Evolutionary conservation across 164 flowering plant species (phyloP), one percentile per base, ranked within the genome.

Genomic region (Aristolochia fimbriata): DNA sequence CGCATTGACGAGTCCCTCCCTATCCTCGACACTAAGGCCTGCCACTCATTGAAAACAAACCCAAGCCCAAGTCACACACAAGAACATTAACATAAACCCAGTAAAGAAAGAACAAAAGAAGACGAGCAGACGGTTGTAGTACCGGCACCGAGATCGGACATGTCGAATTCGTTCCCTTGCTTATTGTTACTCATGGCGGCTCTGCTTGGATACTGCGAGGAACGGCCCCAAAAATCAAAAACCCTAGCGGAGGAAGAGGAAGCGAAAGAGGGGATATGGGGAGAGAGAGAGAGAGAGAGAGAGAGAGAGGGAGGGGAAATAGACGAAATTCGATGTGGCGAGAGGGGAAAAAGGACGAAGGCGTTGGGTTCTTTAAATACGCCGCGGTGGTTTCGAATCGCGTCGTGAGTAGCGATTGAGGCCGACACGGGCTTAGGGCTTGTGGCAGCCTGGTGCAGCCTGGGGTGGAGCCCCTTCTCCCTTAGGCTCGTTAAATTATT

Each of bases 11-110:
- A 87, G 81, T 8, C 68, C 84, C 1, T 75, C 85, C 52, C 83
- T 72, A 51, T 77, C 81, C 72, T 71, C 88, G 9, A 75, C 74
- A 54, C 76, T 78, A 11, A 87, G 76, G 67, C 80, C 93, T 84
- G 37, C 67, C 74, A 54, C 27, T 13, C 58, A 22, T 37, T 37
- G 27, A 4, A 31, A 17, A 11, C 13, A 56, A 17, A 31, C 4
- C 5, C 17, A 55, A 15, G 17, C 20, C 41, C 19, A 10, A 25
- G 12, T 30, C 58, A 15, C 20, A 17, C 19, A 31, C 14, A n/a
- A 24, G 12, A 41, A 52, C 3, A 47, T 21, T 27, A 5, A 47
- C 51, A 15, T 7, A 8, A 20, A 2, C 23, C 2, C 15, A 16
- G 24, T 4, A 33, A 2, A 47, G 6, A 47, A 20, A 20, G 13